Evolutionary conservation across 441 rosid genomes (phyloP), one percentile per base, ranked within the genome.

Genomic region (Brassica hybrid): DNA sequence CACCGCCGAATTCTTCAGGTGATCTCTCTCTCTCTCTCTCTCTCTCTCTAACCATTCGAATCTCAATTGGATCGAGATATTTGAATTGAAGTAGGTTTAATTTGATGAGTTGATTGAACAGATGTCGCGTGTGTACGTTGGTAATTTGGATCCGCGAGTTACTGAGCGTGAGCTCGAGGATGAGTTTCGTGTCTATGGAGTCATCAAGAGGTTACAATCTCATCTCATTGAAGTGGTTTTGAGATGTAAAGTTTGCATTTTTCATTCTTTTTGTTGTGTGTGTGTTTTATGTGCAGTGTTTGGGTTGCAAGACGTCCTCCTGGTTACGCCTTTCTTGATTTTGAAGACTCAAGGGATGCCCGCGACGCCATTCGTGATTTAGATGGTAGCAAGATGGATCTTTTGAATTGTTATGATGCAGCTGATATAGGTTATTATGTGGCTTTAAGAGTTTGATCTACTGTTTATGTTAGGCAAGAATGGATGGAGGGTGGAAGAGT

Each of bases 261-360:
- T 66, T 67, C 57, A 18, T 6, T 36, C 38, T 7, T 58, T 2
- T 36, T 7, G 59, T 74, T 23, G 9, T 12, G 34, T 45, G 52
- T 13, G 54, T 45, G 16, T 48, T 48, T n/a, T 38, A 2, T 48
- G 0, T 72, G 58, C 74, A 89, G 93, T 80, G 93, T 89, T 13
- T 89, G 93, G 93, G 93, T 87, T 68, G 93, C 93, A 61, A 86
- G 91, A 18, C 82, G 91, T 65, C 93, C 93, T 12, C 93, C 91
- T 0, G 93, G 91, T 50, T 89, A 89, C 63, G 93, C 91, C 61
- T 89, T 89, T 71, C 79, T 89, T 43, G 93, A 89, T 56, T 89
- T 89, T 62, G 93, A 89, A 80, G 93, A 89, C 48, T 69, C 79
- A 5, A 84, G 93, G 41, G 93, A 89, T 78, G 91, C 93, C 2